These are phyloP conservation scores for Wickerhamiella hasegawae DNA, from an alignment of 805 yeast species.

Conservation along the genomic window DNA sequence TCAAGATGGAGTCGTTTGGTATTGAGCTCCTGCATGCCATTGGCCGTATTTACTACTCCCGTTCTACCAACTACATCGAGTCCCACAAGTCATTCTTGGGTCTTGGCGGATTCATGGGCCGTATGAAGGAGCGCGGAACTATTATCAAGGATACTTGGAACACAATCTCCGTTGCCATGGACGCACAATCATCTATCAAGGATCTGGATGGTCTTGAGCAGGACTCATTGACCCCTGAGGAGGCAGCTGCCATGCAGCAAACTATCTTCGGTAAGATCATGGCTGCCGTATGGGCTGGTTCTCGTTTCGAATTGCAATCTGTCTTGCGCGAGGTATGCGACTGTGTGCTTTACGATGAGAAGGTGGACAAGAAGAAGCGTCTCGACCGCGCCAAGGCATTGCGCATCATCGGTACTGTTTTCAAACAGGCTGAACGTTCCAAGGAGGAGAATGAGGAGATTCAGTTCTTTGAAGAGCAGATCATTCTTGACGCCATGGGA, in stretches of 20 bases:
- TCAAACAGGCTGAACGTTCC: conserved; percentile 52
- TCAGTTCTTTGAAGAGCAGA: conserved; percentile 71
- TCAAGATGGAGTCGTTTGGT: conserved; percentile 93
- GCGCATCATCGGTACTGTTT: conserved; percentile 51
- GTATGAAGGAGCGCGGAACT: conserved; percentile 70
- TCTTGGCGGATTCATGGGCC: conserved; percentile 65
- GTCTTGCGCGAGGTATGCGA: conserved; percentile 75
- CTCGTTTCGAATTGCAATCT: conserved; percentile 69
- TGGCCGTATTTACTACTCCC: conserved; percentile 60
- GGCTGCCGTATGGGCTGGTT: conserved; percentile 91
- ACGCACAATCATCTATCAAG: conserved; percentile 68
- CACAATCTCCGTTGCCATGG: conserved; percentile 69
- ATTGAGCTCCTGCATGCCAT: conserved; percentile 64
- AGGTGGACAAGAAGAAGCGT: conserved; percentile 43
- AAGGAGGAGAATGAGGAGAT: conserved; percentile 89
- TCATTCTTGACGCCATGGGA: conserved; percentile 65
- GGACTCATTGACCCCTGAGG: conserved; percentile 37
- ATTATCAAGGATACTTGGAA: conserved; percentile 71
- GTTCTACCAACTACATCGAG: conserved; percentile 57
- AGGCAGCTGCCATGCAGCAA: conserved; percentile 65
- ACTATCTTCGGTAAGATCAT: conserved; percentile 74
- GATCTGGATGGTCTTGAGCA: conserved; percentile 62
- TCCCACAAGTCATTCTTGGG: conserved; percentile 68
- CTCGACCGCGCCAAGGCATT: conserved; percentile 67
- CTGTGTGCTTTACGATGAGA: conserved; percentile 52